phyloP scores from a whole-genome alignment of 768 basidiomycete genomes.

The Boletus tylopilopsis region DNA sequence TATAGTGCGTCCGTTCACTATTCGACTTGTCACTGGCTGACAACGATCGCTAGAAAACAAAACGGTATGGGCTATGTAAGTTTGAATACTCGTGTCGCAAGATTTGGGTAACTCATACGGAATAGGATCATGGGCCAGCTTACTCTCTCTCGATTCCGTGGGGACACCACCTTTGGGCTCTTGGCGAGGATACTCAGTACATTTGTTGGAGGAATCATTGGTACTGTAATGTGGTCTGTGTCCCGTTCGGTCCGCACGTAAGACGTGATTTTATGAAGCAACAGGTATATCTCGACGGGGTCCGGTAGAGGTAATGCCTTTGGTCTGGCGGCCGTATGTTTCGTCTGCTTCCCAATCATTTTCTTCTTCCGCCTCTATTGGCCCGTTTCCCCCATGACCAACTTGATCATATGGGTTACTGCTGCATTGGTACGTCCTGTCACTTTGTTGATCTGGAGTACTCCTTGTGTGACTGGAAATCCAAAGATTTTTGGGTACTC shows the following conservation, averaged over 20 bases:
- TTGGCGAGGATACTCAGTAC: constrained; percentile 59
- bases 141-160: constrained; percentile 65
- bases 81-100: not conserved
- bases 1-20: constrained; percentile 41
- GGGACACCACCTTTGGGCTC: constrained; percentile 70
- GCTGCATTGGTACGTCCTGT: constrained; percentile 46
- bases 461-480: not conserved
- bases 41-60: constrained; percentile 44
- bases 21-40: constrained; percentile 3
- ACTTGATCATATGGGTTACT: constrained; percentile 66
- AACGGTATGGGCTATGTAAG: constrained; percentile 71
- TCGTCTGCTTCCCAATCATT: constrained; percentile 69
- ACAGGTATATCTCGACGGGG: constrained; percentile 66
- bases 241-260: not conserved
- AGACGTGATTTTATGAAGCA: not conserved
- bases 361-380: constrained; percentile 70
- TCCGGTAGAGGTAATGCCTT: constrained; percentile 46
- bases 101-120: not conserved
- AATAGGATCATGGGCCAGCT: constrained; percentile 71
- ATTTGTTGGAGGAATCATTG: constrained; percentile 59
- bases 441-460: not conserved
- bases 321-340: constrained; percentile 65
- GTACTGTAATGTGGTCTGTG: constrained; percentile 63
- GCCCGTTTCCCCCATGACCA: constrained; percentile 70
- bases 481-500: constrained; percentile 68